Evolutionary conservation across 2,329 filamentous ascomycete species (phyloP).

Genomic region (Claviceps sp.): DNA sequence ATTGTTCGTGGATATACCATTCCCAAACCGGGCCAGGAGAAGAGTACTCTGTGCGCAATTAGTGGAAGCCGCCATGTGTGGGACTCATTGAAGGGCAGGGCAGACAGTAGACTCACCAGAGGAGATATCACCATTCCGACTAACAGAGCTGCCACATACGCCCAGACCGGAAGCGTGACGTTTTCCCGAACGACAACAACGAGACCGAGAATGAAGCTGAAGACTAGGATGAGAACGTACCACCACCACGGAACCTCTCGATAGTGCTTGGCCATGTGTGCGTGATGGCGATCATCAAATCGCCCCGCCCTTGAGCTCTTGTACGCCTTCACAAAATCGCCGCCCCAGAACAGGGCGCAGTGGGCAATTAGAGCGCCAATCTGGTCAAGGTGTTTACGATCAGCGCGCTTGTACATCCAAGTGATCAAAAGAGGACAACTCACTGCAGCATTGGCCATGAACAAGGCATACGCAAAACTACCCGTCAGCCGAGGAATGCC

Average conservation of each 20-base stretch:
- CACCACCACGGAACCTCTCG: constrained; percentile 29
- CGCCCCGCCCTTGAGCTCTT: constrained; percentile 17
- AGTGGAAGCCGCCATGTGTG: too few species aligned
- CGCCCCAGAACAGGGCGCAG: constrained; percentile 40
- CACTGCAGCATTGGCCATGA: constrained; percentile 44
- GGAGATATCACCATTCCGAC: constrained; percentile 9
- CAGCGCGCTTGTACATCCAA: neutral
- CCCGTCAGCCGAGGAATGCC: constrained; percentile 35
- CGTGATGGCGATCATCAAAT: constrained; percentile 37
- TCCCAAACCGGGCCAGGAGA: constrained; percentile 38
- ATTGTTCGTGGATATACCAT: constrained; percentile 30
- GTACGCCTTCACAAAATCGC: constrained; percentile 33
- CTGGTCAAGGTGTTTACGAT: constrained; percentile 12
- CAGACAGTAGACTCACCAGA: neutral
- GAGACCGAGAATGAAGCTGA: constrained; percentile 20
- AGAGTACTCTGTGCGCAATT: constrained; percentile 29
- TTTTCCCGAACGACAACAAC: constrained; percentile 22
- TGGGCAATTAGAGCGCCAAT: constrained; percentile 43
- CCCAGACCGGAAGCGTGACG: constrained; percentile 23
- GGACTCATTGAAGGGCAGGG: neutral
- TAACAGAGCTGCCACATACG: constrained; percentile 20
- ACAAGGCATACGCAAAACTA: constrained; percentile 36
- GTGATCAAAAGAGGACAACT: neutral
- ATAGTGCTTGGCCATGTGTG: constrained; percentile 37
- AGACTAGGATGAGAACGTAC: constrained; percentile 18